Evolutionary conservation across 345 rosid genomes (phyloP).

Genomic region (Garcia nutans): DNA sequence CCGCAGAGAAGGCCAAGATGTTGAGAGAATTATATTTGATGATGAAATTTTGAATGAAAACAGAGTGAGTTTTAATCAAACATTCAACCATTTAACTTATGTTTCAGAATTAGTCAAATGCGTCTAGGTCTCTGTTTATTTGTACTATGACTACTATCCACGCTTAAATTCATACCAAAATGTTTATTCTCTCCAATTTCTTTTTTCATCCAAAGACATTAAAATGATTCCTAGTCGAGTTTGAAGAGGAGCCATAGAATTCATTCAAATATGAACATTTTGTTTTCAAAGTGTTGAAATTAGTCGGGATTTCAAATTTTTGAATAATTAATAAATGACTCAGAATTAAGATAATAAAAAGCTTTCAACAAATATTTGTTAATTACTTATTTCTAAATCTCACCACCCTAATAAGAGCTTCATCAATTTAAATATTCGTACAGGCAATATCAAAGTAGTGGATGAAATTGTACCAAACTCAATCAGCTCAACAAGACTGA

Average conservation of each 20-base stretch:
- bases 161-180: neutral
- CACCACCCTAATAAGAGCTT: neutral
- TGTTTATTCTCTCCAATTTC: neutral
- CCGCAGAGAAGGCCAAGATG: conserved; percentile 73
- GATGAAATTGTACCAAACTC: conserved; percentile 69
- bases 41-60: conserved; percentile 52
- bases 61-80: conserved; percentile 33
- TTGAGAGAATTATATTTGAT: conserved; percentile 50
- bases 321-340: neutral
- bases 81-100: neutral
- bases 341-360: neutral
- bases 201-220: neutral
- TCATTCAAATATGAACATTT: neutral
- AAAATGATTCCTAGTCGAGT: neutral
- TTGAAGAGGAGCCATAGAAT: neutral
- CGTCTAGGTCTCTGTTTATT: neutral
- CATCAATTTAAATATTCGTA: conserved; percentile 4
- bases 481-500: conserved; percentile 81
- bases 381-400: neutral
- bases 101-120: neutral
- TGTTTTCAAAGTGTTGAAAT: neutral
- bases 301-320: conserved; percentile 11
- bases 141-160: neutral
- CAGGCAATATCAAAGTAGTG: conserved; percentile 63
- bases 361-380: neutral